Evolutionary conservation across 1,139 yeast genomes (phyloP).

Genomic region (Zygotorulaspora mrakii): DNA sequence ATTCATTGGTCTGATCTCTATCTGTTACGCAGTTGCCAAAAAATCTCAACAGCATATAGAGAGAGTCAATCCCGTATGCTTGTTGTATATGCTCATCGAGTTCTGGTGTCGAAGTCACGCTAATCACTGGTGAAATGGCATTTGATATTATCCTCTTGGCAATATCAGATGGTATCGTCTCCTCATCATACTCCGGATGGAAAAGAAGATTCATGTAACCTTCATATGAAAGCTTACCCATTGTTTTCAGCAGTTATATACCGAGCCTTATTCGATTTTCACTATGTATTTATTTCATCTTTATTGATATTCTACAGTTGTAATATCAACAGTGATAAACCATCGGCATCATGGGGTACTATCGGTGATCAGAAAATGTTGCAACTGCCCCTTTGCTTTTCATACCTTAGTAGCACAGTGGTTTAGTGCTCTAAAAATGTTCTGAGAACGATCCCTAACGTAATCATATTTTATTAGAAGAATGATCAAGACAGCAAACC

Average conservation of each 20-base stretch:
- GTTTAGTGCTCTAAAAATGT: too few relatives aligned
- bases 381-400: too few relatives aligned
- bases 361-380: too few relatives aligned
- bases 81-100: conserved; percentile 32
- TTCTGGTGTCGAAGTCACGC: conserved; percentile 31
- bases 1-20: conserved; percentile 35
- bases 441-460: too few relatives aligned
- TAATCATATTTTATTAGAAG: too few relatives aligned
- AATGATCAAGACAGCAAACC: too few relatives aligned
- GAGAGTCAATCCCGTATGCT: conserved; percentile 29
- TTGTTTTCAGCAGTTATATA: background rate
- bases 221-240: conserved; percentile 31
- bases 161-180: conserved; percentile 33
- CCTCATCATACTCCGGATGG: conserved; percentile 29
- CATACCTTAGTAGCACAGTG: too few relatives aligned
- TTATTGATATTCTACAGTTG: too few relatives aligned
- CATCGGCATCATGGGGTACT: too few relatives aligned
- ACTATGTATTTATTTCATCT: too few relatives aligned
- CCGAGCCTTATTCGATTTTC: too few relatives aligned
- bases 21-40: conserved; percentile 38
- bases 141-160: conserved; percentile 34
- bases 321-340: too few relatives aligned
- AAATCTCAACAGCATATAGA: conserved; percentile 32
- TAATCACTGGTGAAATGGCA: conserved; percentile 37
- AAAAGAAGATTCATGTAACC: conserved; percentile 33